Evolutionary conservation across 805 yeast genomes (phyloP), one percentile per base, ranked within the genome.

Genomic region (Saccharomycopsis vini): DNA sequence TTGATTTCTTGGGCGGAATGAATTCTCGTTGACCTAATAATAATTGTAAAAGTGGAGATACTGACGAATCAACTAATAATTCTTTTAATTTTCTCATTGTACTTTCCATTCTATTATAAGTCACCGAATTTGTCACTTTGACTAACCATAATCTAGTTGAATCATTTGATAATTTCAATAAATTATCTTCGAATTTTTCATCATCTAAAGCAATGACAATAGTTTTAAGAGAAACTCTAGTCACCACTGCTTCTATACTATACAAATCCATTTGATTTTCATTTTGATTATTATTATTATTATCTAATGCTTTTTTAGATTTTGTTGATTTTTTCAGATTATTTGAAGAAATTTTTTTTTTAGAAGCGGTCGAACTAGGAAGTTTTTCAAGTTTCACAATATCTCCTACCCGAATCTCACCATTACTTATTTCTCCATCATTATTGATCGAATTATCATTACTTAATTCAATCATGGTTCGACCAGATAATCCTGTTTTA

Each of bases 401-500:
- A 61, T 87, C 96, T 12, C 95, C 95, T 3, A 73, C 71, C 50
- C 77, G 70, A 22, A 86, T 59, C 20, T 74, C 75, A 1, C 84
- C 81, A 15, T 62, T 51, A 12, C 64, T 68, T 5, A 74, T 51
- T 5, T 68, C 56, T 15, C 55, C 61, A 29, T 63, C 63, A 21
- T 56, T 58, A 53, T 58, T 54, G 42, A 50, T 54, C 9, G 63
- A 72, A 0, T 79, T 64, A 50, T 83, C 90, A 23, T 67, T 62
- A 15, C 54, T 66, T 42, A 90, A 60, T 50, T 86, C 95, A 12
- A 86, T 53, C 4, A 81, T 65, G 1, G 77, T 66, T 46, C 79
- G 75, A 2, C 96, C 96, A 13, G 86, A 94, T 7, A 86, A 62
- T 0, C 95, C 95, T 0, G 89, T 81, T 44, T 81, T 67, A 2